A percentile compares a stretch with the other conserved stretches of the same genome.
Conservation (phyloP, 1,139 yeast genomes). For the Kodamaea anthophila region DNA sequence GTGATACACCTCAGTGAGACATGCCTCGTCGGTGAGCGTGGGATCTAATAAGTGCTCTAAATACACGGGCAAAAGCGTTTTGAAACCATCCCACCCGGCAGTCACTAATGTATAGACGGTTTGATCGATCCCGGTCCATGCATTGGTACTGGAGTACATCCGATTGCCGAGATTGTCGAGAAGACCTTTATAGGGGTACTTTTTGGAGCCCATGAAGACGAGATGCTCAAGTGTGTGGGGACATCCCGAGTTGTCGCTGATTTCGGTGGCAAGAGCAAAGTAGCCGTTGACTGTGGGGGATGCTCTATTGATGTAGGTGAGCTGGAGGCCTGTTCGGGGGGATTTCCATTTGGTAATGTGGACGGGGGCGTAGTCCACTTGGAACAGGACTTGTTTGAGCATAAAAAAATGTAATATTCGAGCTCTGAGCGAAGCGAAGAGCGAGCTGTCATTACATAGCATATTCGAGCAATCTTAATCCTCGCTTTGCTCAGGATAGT, state of each 20-base stretch:
- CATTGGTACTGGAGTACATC: constrained; percentile 84
- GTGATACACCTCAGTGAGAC: constrained; percentile 92
- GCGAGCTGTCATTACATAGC: too few species aligned
- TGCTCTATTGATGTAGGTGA: constrained; percentile 70
- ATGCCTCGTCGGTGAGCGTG: constrained; percentile 82
- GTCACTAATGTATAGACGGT: constrained; percentile 88
- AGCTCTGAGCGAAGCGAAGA: background rate
- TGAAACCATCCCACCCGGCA: constrained; percentile 97
- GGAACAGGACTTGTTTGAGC: constrained; percentile 41
- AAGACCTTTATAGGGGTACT: constrained; percentile 87
- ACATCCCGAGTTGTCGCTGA: constrained; percentile 77
- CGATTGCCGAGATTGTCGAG: constrained; percentile 82
- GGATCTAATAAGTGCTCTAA: constrained; percentile 84
- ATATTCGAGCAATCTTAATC: too few species aligned
- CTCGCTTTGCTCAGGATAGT: too few species aligned
- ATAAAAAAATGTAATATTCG: background rate
- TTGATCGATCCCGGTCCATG: constrained; percentile 96
- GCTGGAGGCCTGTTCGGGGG: constrained; percentile 71
- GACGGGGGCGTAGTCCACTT: constrained; percentile 59
- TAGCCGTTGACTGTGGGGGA: constrained; percentile 90
- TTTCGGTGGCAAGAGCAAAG: constrained; percentile 93
- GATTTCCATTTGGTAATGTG: constrained; percentile 69
- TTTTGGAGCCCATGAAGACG: constrained; percentile 88
- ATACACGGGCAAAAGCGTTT: constrained; percentile 75
- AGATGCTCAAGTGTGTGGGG: constrained; percentile 97